Evolutionary conservation across 73 alveolate genomes (phyloP).

Genomic region (Paramecium caudatum): DNA sequence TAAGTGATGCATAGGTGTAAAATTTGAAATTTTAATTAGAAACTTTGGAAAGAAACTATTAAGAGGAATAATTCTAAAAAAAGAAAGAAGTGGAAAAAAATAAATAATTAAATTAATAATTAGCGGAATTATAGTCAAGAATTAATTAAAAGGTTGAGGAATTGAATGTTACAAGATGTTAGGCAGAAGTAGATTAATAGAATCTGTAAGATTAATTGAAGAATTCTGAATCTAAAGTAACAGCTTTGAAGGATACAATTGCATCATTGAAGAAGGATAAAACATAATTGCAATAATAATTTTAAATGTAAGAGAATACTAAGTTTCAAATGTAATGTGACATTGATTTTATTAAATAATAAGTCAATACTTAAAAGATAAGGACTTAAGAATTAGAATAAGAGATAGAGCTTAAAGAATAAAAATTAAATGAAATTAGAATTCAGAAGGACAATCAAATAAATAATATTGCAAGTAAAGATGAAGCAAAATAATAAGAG

Average conservation of each 20-base stretch:
- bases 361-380: not conserved
- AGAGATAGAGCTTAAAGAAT: not conserved
- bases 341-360: not conserved
- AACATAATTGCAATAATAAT: not conserved
- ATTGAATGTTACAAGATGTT: not conserved
- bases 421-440: not conserved
- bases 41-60: not conserved
- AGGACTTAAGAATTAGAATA: not conserved
- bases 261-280: not conserved
- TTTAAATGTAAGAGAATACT: not conserved
- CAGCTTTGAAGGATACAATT: not conserved
- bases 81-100: not conserved
- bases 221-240: not conserved
- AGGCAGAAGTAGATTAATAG: not conserved
- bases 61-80: constrained; percentile 20
- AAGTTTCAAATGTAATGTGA: not conserved
- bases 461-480: constrained; percentile 2
- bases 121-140: not conserved
- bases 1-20: not conserved
- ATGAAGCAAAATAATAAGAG: constrained; percentile 9
- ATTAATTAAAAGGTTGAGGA: not conserved
- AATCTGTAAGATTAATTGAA: not conserved
- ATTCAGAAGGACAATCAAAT: not conserved
- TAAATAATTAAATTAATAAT: not conserved
- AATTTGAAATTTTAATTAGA: not conserved